These are phyloP conservation scores for Cotoneaster glaucophyllus DNA, from an alignment of 306 rosid genomes.

Conservation along the genomic window DNA sequence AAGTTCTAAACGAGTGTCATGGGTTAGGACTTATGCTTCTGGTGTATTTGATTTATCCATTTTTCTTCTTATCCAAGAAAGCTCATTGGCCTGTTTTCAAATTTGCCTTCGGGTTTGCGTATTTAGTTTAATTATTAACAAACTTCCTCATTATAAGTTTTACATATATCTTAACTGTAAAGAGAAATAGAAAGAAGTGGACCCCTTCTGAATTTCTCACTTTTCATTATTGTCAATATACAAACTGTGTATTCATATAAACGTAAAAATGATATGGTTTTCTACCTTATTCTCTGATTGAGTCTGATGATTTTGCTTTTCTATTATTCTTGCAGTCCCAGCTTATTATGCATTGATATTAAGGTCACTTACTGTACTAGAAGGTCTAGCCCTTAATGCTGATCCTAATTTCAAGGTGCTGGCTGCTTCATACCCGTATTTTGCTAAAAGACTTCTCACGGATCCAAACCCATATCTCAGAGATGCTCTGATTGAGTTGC, in stretches of 20 bases:
- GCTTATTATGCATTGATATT: constrained; percentile 89
- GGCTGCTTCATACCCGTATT: constrained; percentile 96
- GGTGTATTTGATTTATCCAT: neutral
- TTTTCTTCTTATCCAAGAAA: neutral
- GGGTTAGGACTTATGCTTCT: neutral
- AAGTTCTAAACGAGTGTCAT: neutral
- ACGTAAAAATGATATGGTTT: constrained; percentile 4
- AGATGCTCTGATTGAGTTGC: constrained; percentile 90
- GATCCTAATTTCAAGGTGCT: constrained; percentile 98
- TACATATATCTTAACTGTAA: neutral
- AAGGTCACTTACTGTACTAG: constrained; percentile 90
- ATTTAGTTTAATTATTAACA: neutral
- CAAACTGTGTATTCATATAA: constrained; percentile 9
- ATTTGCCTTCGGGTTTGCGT: too few species aligned
- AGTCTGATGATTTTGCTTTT: constrained; percentile 23
- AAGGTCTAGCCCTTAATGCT: constrained; percentile 88
- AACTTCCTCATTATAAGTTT: neutral
- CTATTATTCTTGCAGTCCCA: constrained; percentile 53
- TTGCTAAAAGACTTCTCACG: constrained; percentile 91
- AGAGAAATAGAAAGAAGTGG: neutral
- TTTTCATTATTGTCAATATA: constrained; percentile 3
- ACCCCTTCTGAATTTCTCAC: neutral
- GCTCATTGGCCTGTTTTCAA: neutral
- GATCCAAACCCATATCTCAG: constrained; percentile 97
- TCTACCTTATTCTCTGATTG: constrained; percentile 10